Base-by-base conservation (phyloP, 2,329 filamentous ascomycete genomes). In the Aspergillus pseudotamarii region DNA sequence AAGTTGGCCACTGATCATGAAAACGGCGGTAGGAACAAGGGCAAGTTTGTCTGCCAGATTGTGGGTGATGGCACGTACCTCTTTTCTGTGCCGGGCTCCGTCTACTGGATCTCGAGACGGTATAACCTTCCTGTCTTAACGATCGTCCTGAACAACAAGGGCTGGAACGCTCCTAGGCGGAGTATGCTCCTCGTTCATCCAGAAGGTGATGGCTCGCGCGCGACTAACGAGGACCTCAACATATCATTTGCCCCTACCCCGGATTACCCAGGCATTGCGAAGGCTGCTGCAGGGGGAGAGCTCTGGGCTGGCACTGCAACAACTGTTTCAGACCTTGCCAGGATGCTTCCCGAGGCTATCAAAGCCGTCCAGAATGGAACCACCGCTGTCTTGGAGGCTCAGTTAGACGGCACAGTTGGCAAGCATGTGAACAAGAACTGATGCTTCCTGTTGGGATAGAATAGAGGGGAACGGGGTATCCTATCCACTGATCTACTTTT, bases 31-130 rank as follows among this genome's bases (percentile, higher is more conserved):
- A 73, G 68, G 1, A 79, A 79, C 50, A 84, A 86, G 68, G 85
- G 85, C 34, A 86, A 84, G 63, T 88, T 88, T 65, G 85, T 89
- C 2, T 86, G 84, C 61, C 86, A 88, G 68, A 84, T 91, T 61
- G 88, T 91, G 10, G 89, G 88, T 4, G 89, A 91, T 68, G 89
- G 89, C 2, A 89, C 88, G 0, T 91, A 83, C 73, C 81, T 91
- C 10, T 91, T 91, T 77, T 84, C 81, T 9, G 85, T 90, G 0
- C 88, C 88, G 0, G 85, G 86, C 0, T 86, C 83, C 4, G 89
- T 91, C 0, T 91, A 90, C 74, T 91, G 89, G 89, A 89, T 91
- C 57, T 82, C 85, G 0, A 82, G 87, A 65, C 82, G 87, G 26
- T 91, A 91, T 74, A 83, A 85, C 8, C 89, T 91, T 59, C 88